Evolutionary conservation across 768 basidiomycete genomes (phyloP).

Genomic region (Pilatotrama ljubarskyi): DNA sequence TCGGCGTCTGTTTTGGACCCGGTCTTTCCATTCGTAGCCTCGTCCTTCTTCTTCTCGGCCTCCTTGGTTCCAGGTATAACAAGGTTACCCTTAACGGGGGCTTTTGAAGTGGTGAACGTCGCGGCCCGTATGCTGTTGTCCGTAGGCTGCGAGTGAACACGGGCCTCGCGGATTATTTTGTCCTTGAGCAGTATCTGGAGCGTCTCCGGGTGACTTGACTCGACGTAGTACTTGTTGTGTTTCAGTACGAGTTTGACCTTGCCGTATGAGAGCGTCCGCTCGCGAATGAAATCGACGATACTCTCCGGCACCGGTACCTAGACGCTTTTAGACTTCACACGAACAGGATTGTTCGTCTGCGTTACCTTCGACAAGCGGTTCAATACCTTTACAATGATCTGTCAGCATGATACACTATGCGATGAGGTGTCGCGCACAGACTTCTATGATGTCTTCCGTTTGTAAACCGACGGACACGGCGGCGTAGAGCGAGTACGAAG

Average conservation of each 20-base stretch:
- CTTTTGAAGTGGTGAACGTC: constrained; percentile 78
- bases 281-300: constrained; percentile 84
- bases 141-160: constrained; percentile 66
- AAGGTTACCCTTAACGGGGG: constrained; percentile 78
- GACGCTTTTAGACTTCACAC: neutral
- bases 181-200: constrained; percentile 88
- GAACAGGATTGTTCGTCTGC: constrained; percentile 17
- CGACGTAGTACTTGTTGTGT: constrained; percentile 96
- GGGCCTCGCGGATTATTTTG: constrained; percentile 77
- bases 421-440: constrained; percentile 43
- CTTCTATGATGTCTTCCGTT: constrained; percentile 98
- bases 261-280: constrained; percentile 93
- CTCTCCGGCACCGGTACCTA: constrained; percentile 91
- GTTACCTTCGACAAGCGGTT: constrained; percentile 77
- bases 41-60: constrained; percentile 69
- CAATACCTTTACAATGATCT: constrained; percentile 53
- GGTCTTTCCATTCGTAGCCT: constrained; percentile 39
- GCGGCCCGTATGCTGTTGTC: constrained; percentile 76
- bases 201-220: constrained; percentile 93
- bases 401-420: constrained; percentile 30
- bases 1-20: constrained; percentile 60
- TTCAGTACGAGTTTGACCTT: constrained; percentile 98
- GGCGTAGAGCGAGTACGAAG: constrained; percentile 96
- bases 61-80: constrained; percentile 86
- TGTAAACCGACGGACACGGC: constrained; percentile 98